Evolutionary conservation across 257 asterid species (phyloP).

Genomic region (Buddleja alternifolia): DNA sequence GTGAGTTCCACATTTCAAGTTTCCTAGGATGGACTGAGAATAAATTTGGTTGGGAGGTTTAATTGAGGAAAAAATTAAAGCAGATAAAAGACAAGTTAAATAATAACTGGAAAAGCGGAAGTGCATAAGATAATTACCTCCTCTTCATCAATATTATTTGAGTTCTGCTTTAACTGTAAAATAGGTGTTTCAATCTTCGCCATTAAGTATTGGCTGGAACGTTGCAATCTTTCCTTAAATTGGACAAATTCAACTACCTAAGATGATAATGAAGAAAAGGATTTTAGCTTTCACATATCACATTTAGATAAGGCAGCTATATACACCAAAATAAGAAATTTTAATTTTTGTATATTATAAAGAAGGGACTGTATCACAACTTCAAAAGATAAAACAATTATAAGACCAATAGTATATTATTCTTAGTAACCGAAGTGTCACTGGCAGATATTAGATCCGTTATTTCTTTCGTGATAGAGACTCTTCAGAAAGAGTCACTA

Average conservation of each 20-base stretch:
- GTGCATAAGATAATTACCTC: slow-evolving; percentile 55
- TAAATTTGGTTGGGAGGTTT: slow-evolving; percentile 11
- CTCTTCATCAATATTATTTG: slow-evolving; percentile 66
- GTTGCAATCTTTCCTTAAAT: slow-evolving; percentile 84
- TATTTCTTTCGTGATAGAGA: slow-evolving; percentile 11
- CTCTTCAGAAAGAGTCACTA: neutral
- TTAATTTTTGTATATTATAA: neutral
- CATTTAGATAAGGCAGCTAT: slow-evolving; percentile 14
- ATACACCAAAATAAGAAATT: slow-evolving; percentile 1
- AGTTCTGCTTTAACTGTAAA: slow-evolving; percentile 83
- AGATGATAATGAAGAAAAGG: slow-evolving; percentile 22
- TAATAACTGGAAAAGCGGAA: slow-evolving; percentile 24
- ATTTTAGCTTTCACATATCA: slow-evolving; percentile 25
- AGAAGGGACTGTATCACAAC: neutral
- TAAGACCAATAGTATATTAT: slow-evolving; percentile 2
- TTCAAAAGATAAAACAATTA: neutral
- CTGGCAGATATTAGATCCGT: neutral
- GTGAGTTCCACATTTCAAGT: slow-evolving; percentile 68
- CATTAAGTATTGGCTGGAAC: slow-evolving; percentile 79
- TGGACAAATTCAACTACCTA: slow-evolving; percentile 95
- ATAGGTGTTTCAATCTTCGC: slow-evolving; percentile 85
- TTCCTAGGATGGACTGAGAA: slow-evolving; percentile 65
- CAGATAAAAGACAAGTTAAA: neutral
- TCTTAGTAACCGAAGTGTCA: neutral
- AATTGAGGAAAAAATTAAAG: slow-evolving; percentile 18